Base-by-base conservation (phyloP, 768 basidiomycete genomes). In the Rhodocollybia butyracea region DNA sequence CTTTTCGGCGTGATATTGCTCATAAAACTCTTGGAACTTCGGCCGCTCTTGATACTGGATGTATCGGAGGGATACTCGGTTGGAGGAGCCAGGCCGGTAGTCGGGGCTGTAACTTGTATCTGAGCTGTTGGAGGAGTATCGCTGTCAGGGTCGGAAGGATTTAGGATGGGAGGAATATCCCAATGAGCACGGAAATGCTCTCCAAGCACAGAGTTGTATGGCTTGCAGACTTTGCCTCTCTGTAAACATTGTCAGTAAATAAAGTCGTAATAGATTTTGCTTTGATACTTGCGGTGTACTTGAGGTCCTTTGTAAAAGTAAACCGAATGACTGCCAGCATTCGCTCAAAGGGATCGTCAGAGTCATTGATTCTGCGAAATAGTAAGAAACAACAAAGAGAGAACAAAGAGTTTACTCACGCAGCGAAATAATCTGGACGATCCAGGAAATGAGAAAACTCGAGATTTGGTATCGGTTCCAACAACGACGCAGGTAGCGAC, bases 361-460 rank as follows among this genome's bases (percentile, higher is more conserved):
- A 90, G 65, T 96, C 93, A 62, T 96, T 97, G 64, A 98, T 91
- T 36, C 94, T 97, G 68, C 8, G 51, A 38, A 38, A 29, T 31
- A 22, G 40, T 46, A 27, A 54, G n/a, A 56, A 47, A 52, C 40
- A 22, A 36, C 11, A 21, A 48, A 3, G 21, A 62, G 12, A 24
- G 30, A 29, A 32, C 38, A 12, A 17, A 21, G 5, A 2, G 40
- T 19, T 7, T 11, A 83, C 88, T 75, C 68, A 97, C 94, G 92
- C 85, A 64, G 88, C 88, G 65, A 98, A 94, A 42, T 93, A 73
- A 70, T 97, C 94, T 6, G 94, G 91, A 61, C 93, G 79, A 70
- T 96, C 94, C 45, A 93, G 77, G 62, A 94, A 95, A 61, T 92
- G 87, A 91, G 91, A 97, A 73, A 94, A 98, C 72, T 98, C 95